Evolutionary conservation across 2,329 filamentous ascomycete genomes (phyloP).

Genomic region (Huntiella abstrusa): DNA sequence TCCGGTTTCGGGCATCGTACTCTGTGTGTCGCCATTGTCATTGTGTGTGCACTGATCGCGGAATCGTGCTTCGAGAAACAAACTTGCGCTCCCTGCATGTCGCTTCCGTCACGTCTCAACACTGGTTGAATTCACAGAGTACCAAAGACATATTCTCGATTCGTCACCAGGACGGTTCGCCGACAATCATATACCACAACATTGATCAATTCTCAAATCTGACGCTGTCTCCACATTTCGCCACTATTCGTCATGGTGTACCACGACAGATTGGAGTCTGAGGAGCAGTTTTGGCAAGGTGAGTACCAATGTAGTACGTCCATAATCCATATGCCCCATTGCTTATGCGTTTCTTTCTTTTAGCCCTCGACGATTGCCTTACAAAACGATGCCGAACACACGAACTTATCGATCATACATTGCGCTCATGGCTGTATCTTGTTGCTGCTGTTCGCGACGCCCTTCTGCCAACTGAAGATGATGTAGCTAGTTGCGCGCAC

Average conservation of each 20-base stretch:
- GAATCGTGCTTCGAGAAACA: too few species aligned
- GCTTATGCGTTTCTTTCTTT: background rate
- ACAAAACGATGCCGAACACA: conserved; percentile 29
- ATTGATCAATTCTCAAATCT: background rate
- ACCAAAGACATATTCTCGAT: background rate
- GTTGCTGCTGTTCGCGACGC: conserved; percentile 58
- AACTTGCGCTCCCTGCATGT: background rate
- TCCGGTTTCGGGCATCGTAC: too few species aligned
- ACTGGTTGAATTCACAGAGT: background rate
- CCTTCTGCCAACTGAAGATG: conserved; percentile 57
- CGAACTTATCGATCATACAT: conserved; percentile 57
- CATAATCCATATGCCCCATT: background rate
- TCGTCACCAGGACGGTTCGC: background rate
- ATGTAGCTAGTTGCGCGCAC: conserved; percentile 63
- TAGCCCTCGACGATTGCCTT: conserved; percentile 31
- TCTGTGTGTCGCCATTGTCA: too few species aligned
- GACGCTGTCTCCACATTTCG: background rate
- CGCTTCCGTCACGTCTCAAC: background rate
- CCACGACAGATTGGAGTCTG: conserved; percentile 21
- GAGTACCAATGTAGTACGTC: conserved; percentile 15
- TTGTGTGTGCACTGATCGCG: too few species aligned
- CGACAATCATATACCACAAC: background rate
- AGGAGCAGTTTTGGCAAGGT: conserved; percentile 85
- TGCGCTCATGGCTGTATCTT: conserved; percentile 69
- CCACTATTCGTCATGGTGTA: conserved; percentile 2